A percentile compares a stretch with the other conserved stretches of the same genome.
Conservation (phyloP, 192 early-diverging fungal species). For the Coemansia sp. region DNA sequence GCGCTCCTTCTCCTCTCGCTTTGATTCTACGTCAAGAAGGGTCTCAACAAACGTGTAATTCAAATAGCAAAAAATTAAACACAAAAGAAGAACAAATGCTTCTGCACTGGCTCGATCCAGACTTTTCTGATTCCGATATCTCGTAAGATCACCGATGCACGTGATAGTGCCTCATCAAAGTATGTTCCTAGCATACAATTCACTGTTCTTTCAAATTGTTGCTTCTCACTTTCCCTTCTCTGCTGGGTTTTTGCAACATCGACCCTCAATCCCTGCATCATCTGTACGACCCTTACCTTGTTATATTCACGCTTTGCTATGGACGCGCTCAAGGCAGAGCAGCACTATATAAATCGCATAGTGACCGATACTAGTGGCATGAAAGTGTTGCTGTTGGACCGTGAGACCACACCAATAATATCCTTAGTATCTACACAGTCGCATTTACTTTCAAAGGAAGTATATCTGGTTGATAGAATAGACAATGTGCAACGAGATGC, state of each 20-base stretch:
- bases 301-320: slow-evolving; percentile 32
- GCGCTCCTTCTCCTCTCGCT: not conserved
- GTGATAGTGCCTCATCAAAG: not conserved
- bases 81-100: not conserved
- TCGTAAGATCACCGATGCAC: not conserved
- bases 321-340: slow-evolving; percentile 77
- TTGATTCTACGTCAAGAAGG: not conserved
- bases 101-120: not conserved
- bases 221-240: not conserved
- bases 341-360: slow-evolving; percentile 94
- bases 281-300: not conserved
- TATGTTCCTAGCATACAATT: not conserved
- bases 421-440: slow-evolving; percentile 94
- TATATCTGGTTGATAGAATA: slow-evolving; percentile 91
- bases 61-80: not conserved
- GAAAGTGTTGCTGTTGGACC: slow-evolving; percentile 95
- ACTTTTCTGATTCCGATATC: not conserved
- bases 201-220: not conserved
- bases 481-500: slow-evolving; percentile 82
- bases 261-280: not conserved
- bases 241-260: not conserved
- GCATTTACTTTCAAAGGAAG: slow-evolving; percentile 84
- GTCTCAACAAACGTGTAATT: not conserved
- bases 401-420: slow-evolving; percentile 93
- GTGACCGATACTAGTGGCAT: slow-evolving; percentile 87